Base-by-base conservation (phyloP, 1,284 basidiomycete species). In the Sparassis latifolia region DNA sequence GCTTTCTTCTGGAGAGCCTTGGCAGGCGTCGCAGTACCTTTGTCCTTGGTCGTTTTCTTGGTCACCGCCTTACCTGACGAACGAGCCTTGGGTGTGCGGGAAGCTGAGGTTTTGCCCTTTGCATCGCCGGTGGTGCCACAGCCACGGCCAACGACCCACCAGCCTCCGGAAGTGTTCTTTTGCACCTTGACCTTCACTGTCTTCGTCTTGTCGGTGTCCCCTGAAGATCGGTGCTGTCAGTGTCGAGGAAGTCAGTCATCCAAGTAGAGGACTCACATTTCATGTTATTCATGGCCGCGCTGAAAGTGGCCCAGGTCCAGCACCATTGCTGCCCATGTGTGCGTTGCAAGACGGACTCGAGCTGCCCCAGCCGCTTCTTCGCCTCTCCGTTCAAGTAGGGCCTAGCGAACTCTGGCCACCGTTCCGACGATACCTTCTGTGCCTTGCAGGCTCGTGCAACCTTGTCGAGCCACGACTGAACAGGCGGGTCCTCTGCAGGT, bases 261-360 rank as follows among this genome's bases (percentile, higher is more conserved):
- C 10, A 28, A 43, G 32, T 33, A 48, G 45, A 33, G 44, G 5
- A 76, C 86, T 68, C 58, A 88, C 86, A 88, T 44, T 81, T 82
- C 80, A 87, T 84, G 62, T 78, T 86, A 51, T 71, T 65, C 75
- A 88, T 79, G 0, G 85, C 85, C 41, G 82, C 73, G 63, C 73
- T 77, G 68, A 84, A 88, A 57, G 78, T 82, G 68, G 84, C 82
- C 85, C 85, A 88, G 49, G 75, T 79, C 86, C 86, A 88, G 12
- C 75, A 70, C 62, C 86, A 86, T 55, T 78, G 80, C 33, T 82
- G 79, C 4, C 83, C 84, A 47, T 86, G 75, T 53, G 86, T 74
- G 58, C 82, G 76, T 30, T 72, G 68, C 69, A 87, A 76, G 52
- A 87, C 80, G 39, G 72, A 74, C 65, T 85, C 84, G 50, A 87